phyloP scores from a whole-genome alignment of 345 rosid genomes.

The Salix dunnii region DNA sequence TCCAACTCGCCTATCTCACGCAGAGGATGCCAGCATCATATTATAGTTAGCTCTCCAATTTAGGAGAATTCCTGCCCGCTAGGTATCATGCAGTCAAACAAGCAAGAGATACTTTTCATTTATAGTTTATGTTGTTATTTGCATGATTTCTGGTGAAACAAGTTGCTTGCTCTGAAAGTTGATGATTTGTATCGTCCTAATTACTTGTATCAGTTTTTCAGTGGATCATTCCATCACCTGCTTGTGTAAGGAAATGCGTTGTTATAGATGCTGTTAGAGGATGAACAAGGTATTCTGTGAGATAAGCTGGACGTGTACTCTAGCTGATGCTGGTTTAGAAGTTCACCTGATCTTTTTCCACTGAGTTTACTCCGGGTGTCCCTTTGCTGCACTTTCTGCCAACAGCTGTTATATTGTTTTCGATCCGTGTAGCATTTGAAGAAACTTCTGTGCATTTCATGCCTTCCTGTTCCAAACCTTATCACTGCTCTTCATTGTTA shows the following conservation, averaged over 20 bases:
- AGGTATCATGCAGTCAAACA: too few species aligned
- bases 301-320: background rate
- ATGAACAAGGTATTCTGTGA: background rate
- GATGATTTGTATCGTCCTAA: too few species aligned
- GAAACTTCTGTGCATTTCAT: background rate
- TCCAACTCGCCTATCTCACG: slow-evolving; percentile 69
- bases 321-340: background rate
- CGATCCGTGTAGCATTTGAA: background rate
- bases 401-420: too few species aligned
- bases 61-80: too few species aligned
- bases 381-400: background rate
- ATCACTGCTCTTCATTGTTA: background rate
- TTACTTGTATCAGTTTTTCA: too few species aligned
- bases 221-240: too few species aligned
- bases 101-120: too few species aligned
- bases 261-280: background rate
- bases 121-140: background rate
- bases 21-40: slow-evolving; percentile 59
- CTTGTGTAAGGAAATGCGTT: too few species aligned
- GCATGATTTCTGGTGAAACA: background rate
- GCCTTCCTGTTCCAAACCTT: background rate
- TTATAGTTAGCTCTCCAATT: too few species aligned
- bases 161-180: background rate
- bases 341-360: background rate
- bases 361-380: background rate